Evolutionary conservation across 768 basidiomycete species (phyloP).

Genomic region (Albatrellus ellisii): DNA sequence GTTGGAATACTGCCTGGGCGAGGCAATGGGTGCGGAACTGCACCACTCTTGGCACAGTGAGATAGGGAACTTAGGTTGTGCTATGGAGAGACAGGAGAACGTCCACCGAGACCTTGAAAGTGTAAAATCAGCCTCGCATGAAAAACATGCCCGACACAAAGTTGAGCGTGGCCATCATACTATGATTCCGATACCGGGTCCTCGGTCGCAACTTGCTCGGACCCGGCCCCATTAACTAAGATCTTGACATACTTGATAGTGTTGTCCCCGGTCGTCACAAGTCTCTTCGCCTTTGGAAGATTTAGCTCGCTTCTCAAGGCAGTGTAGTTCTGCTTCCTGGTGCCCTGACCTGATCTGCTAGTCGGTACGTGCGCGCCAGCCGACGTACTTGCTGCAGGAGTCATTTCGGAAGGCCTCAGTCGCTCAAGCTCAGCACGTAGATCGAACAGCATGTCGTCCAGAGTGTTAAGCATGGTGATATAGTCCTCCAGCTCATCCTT

Average conservation of each 20-base stretch:
- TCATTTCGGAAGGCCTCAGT: constrained; percentile 2
- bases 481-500: constrained; percentile 56
- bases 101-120: too few species aligned
- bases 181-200: too few species aligned
- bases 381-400: too few species aligned
- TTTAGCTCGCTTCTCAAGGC: constrained; percentile 29
- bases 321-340: constrained; percentile 30
- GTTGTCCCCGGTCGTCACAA: constrained; percentile 57
- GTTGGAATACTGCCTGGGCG: neutral
- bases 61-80: too few species aligned
- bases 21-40: constrained; percentile 37
- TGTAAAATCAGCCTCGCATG: too few species aligned
- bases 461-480: constrained; percentile 37
- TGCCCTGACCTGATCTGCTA: constrained; percentile 4
- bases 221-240: constrained; percentile 33
- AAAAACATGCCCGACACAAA: too few species aligned
- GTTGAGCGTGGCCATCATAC: too few species aligned
- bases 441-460: constrained; percentile 49
- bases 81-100: too few species aligned
- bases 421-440: constrained; percentile 37
- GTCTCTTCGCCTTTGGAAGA: constrained; percentile 47
- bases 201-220: too few species aligned
- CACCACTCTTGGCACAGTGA: too few species aligned
- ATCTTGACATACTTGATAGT: constrained; percentile 49
- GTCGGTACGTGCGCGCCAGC: constrained; percentile 1